Base-by-base conservation (phyloP, 805 yeast genomes). In the Saturnispora mendoncae region DNA sequence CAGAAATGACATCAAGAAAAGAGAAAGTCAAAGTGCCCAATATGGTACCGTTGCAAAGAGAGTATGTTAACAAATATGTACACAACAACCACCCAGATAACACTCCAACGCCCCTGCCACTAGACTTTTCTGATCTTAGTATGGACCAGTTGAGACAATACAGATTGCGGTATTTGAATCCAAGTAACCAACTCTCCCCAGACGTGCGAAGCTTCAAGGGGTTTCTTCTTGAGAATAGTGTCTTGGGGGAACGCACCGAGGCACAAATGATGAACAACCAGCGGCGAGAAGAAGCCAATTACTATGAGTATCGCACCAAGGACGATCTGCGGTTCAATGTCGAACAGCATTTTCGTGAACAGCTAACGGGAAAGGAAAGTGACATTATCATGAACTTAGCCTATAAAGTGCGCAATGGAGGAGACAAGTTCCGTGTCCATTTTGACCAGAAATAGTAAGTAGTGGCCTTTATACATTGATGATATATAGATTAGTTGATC, bases 331-430 rank as follows among this genome's bases (percentile, higher is more conserved):
- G 57, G 20, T 43, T 44, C 27, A 55, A 50, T 18, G 62, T 58
- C 7, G 62, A 60, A 37, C 56, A 71, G 42, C 97, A 90, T 59
- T 85, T 88, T 51, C 52, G 69, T 48, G 66, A 58, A 27, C 59
- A 55, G 39, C 46, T 66, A 20, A 69, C 73, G 10, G 76, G 78
- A 3, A 78, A 84, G 51, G 98, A 90, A 55, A 77, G 80, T 44
- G 97, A 90, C 52, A 77, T 83, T 25, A 78, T 90, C 30, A 85
- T 95, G 28, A 87, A 84, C 53, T 92, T 90, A 57, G 68, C 92
- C 42, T 92, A 90, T 64, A 80, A 84, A 52, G 87, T 85, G 40
- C 78, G 77, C 54, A 80, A 85, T 54, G 84, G 84, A 52, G 57
- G 57, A 38, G 56, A 60, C 36, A 55, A 55, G 38, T 60, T 59